phyloP scores from a whole-genome alignment of 139 green algal genomes.

The Chlorella sorokiniana region DNA sequence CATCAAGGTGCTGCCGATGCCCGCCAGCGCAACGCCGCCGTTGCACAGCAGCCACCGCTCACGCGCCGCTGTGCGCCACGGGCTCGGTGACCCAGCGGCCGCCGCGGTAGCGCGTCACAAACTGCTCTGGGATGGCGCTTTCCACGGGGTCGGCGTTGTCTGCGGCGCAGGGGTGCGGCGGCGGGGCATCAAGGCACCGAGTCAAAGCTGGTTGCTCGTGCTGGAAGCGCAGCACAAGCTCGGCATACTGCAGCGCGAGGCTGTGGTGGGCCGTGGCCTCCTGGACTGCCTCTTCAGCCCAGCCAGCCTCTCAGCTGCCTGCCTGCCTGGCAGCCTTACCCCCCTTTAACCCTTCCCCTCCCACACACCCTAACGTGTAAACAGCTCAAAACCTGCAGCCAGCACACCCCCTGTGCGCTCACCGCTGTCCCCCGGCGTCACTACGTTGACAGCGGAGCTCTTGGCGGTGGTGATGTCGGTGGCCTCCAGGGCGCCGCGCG shows the following conservation, averaged over 20 bases:
- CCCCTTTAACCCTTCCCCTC: too few species aligned
- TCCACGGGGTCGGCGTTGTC: constrained; percentile 61
- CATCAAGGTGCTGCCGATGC: not conserved
- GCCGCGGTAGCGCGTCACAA: constrained; percentile 66
- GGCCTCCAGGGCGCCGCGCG: constrained; percentile 40
- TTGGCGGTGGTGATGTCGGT: constrained; percentile 82
- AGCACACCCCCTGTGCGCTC: not conserved
- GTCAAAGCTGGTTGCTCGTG: too few species aligned
- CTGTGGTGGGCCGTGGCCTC: too few species aligned
- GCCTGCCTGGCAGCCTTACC: too few species aligned
- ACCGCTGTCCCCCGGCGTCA: constrained; percentile 49
- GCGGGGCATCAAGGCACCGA: not conserved
- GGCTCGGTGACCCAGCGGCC: constrained; percentile 74
- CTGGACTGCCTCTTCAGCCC: too few species aligned
- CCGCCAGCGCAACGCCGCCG: not conserved
- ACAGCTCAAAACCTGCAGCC: too few species aligned
- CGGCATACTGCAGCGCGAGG: too few species aligned
- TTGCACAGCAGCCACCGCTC: constrained; percentile 7
- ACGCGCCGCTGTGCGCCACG: constrained; percentile 68
- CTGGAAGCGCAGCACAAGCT: too few species aligned
- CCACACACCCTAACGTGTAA: not conserved
- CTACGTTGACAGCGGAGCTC: constrained; percentile 84
- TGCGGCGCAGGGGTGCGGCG: not conserved
- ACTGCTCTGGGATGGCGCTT: constrained; percentile 87
- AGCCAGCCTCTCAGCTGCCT: too few species aligned